Evolutionary conservation across 2,329 filamentous ascomycete genomes (phyloP).

Genomic region (Colletotrichum tropicicola): DNA sequence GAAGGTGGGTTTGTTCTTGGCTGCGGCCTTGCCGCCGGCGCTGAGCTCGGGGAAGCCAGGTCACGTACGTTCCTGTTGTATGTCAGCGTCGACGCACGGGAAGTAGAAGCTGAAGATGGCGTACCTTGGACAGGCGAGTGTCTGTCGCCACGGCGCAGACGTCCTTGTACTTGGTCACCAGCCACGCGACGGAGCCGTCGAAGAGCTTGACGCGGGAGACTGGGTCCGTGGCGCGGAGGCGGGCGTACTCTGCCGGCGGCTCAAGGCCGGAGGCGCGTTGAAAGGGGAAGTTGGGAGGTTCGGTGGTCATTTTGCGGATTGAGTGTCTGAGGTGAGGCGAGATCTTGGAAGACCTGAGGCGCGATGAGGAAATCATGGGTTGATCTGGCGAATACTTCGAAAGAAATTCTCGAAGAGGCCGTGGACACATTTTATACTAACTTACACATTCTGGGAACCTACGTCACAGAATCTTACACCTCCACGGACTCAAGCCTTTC

Average conservation of each 20-base stretch:
- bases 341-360: neutral
- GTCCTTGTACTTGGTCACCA: slow-evolving; percentile 57
- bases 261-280: slow-evolving; percentile 46
- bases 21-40: slow-evolving; percentile 55
- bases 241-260: slow-evolving; percentile 53
- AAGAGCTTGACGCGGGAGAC: slow-evolving; percentile 55
- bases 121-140: slow-evolving; percentile 54
- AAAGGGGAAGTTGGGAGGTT: slow-evolving; percentile 47
- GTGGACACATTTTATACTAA: too few relatives aligned
- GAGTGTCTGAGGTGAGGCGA: neutral
- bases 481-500: too few relatives aligned
- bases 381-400: too few relatives aligned
- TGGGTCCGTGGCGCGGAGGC: slow-evolving; percentile 50
- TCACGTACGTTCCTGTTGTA: slow-evolving; percentile 44
- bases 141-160: slow-evolving; percentile 54
- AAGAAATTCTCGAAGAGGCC: too few relatives aligned
- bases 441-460: too few relatives aligned
- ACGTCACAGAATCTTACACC: too few relatives aligned
- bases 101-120: neutral
- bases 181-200: slow-evolving; percentile 56
- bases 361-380: too few relatives aligned
- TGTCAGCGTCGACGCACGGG: too few relatives aligned
- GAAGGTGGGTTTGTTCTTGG: slow-evolving; percentile 58
- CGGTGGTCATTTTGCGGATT: neutral
- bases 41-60: slow-evolving; percentile 57